phyloP scores from a whole-genome alignment of 1,284 basidiomycete genomes.

The Neotropicomus parvogracilis region DNA sequence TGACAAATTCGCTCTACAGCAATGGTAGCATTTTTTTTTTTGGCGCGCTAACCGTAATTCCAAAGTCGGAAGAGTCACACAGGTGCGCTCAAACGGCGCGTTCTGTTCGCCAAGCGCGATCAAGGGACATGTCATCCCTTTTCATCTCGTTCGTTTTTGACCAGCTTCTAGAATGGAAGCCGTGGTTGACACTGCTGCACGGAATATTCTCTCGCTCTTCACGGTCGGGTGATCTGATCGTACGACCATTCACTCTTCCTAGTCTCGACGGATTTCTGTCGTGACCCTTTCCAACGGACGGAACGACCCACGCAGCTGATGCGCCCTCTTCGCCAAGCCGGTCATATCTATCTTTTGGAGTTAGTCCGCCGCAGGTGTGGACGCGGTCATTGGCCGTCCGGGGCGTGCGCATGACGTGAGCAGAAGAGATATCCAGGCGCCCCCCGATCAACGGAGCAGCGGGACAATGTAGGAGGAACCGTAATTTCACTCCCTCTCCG shows the following conservation, averaged over 20 bases:
- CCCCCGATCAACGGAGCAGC: constrained; percentile 27
- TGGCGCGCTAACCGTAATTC: constrained; percentile 7
- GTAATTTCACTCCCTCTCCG: constrained; percentile 16
- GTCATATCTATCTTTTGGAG: constrained; percentile 20
- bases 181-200: constrained; percentile 5
- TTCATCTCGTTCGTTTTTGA: constrained; percentile 29
- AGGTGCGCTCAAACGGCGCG: constrained; percentile 30
- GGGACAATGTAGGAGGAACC: constrained; percentile 6
- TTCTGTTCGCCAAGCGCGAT: constrained; percentile 25
- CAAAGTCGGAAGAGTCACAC: not conserved
- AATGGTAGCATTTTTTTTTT: not conserved
- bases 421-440: constrained; percentile 8
- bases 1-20: constrained; percentile 8
- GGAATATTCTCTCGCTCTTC: constrained; percentile 22
- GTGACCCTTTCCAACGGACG: constrained; percentile 24
- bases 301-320: constrained; percentile 32
- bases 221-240: constrained; percentile 14
- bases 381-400: no score
- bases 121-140: constrained; percentile 32
- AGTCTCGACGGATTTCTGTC: constrained; percentile 14
- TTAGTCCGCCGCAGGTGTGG: constrained; percentile 7
- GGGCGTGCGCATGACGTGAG: constrained; percentile 17
- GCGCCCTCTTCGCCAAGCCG: constrained; percentile 25
- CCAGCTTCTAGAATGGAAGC: constrained; percentile 35
- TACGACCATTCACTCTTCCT: constrained; percentile 7